Base-by-base conservation (phyloP, 495 filamentous ascomycete species). In the Aspergillus sparsus region DNA sequence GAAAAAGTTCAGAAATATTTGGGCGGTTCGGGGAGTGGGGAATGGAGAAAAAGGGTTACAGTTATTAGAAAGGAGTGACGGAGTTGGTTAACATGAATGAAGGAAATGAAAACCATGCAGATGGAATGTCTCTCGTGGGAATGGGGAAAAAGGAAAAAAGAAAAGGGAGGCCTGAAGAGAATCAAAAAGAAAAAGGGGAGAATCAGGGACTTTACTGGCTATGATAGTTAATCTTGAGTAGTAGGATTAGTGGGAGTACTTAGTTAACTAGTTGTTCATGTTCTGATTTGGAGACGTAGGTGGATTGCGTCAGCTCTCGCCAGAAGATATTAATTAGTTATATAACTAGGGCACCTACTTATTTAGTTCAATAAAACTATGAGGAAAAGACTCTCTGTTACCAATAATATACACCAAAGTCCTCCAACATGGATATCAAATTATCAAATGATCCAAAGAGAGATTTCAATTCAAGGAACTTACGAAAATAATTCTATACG, bases 251-350 rank as follows among this genome's bases (percentile, higher is more conserved):
- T n/a, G n/a, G n/a, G n/a, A n/a, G n/a, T n/a, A 31, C 15, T 35
- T 44, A 34, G 47, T 41, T 47, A 37, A 15, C n/a, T 11, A 45
- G 45, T 27, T 12, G 53, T 36, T 15, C 36, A 41, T 45, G 37
- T 32, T 18, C 21, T 44, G n/a, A 35, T 58, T 51, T 32, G 21
- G 49, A 51, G 33, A 51, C 21, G 47, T 10, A 50, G 47, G 47
- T 13, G 56, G 35, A 45, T 59, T 59, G 57, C 57, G 57, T 59
- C 57, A 59, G 49, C 45, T 18, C 12, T 18, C n/a, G n/a, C 21
- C 3, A 18, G 45, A 49, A 27, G 45, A 21, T 18, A 18, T 18
- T 18, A 6, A 49, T 18, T 13, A 18, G 15, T 7, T 50, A 27
- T 27, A 27, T 1, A 27, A 27, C 21, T 27, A 27, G 3, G 21